Conservation (phyloP, 2,329 filamentous ascomycete genomes). For the Pyricularia sp. region DNA sequence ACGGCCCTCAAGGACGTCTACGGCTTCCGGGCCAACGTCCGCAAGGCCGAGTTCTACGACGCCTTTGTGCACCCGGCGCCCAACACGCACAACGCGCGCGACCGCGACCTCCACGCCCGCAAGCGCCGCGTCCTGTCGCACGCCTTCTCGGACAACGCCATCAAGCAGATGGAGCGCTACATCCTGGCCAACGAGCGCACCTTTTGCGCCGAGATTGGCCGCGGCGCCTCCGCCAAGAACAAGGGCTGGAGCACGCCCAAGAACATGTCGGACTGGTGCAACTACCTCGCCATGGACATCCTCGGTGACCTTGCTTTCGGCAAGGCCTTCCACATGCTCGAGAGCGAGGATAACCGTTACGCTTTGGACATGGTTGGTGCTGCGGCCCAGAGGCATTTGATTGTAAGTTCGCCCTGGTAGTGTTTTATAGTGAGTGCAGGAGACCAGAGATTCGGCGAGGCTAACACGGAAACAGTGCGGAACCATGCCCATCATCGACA, state of each 20-base stretch:
- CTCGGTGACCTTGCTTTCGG: conserved; percentile 52
- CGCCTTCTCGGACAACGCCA: conserved; percentile 57
- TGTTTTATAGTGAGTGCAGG: no score
- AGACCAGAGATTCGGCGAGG: not conserved
- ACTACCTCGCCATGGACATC: conserved; percentile 54
- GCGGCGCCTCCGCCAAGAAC: conserved; percentile 26
- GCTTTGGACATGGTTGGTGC: conserved; percentile 58
- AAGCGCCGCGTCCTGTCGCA: conserved; percentile 65
- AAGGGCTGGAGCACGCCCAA: conserved; percentile 49
- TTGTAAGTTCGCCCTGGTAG: conserved; percentile 34
- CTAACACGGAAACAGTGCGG: conserved; percentile 43
- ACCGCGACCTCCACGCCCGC: conserved; percentile 58
- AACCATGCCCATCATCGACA: conserved; percentile 60
- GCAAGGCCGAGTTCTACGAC: conserved; percentile 65
- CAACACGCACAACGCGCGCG: conserved; percentile 65
- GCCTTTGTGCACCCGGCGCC: conserved; percentile 61
- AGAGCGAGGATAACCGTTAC: conserved; percentile 51
- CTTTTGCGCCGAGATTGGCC: conserved; percentile 51
- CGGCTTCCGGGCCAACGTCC: conserved; percentile 52
- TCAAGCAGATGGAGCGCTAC: conserved; percentile 60
- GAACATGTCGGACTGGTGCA: conserved; percentile 56
- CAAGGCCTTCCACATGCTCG: conserved; percentile 54
- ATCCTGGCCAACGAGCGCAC: conserved; percentile 57
- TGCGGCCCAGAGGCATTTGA: conserved; percentile 58
- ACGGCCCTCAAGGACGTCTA: conserved; percentile 59